phyloP scores from a whole-genome alignment of 2,329 filamentous ascomycete genomes.

The Pseudocercospora pini-densiflorae region DNA sequence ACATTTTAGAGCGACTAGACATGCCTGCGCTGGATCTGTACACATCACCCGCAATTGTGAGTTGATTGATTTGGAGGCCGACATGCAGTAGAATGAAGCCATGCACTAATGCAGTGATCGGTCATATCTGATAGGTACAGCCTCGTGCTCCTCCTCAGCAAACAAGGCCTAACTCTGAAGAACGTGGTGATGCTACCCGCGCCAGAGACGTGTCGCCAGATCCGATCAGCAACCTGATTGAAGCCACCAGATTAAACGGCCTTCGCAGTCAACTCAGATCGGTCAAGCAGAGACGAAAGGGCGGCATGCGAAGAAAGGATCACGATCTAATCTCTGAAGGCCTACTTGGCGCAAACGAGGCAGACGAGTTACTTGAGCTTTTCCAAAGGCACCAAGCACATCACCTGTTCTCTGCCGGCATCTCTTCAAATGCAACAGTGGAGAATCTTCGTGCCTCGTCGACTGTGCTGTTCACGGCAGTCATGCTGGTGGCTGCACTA shows the following conservation, averaged over 20 bases:
- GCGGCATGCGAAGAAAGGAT: slow-evolving; percentile 17
- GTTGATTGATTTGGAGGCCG: not conserved
- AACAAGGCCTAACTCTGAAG: slow-evolving; percentile 10
- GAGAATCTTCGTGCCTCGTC: slow-evolving; percentile 15
- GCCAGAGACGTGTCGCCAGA: slow-evolving; percentile 15
- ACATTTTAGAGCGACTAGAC: slow-evolving; percentile 18
- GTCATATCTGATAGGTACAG: not conserved
- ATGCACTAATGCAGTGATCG: not conserved
- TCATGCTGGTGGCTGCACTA: slow-evolving; percentile 18
- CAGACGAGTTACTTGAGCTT: slow-evolving; percentile 12
- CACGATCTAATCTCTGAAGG: slow-evolving; percentile 18
- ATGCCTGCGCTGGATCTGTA: slow-evolving; percentile 20
- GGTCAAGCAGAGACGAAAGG: slow-evolving; percentile 19
- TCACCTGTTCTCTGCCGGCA: slow-evolving; percentile 17
- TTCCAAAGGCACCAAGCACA: slow-evolving; percentile 13
- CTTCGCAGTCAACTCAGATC: slow-evolving; percentile 19
- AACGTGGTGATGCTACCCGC: not conserved
- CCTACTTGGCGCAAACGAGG: slow-evolving; percentile 6
- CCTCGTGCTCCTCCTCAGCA: not conserved
- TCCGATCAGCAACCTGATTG: slow-evolving; percentile 23
- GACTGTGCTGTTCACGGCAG: slow-evolving; percentile 20
- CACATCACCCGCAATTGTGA: slow-evolving; percentile 13
- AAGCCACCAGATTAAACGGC: slow-evolving; percentile 17
- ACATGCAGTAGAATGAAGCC: not conserved
- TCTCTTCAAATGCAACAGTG: slow-evolving; percentile 12